Evolutionary conservation across 306 rosid genomes (phyloP), one percentile per base, ranked within the genome.

Genomic region (Castanea sativa): DNA sequence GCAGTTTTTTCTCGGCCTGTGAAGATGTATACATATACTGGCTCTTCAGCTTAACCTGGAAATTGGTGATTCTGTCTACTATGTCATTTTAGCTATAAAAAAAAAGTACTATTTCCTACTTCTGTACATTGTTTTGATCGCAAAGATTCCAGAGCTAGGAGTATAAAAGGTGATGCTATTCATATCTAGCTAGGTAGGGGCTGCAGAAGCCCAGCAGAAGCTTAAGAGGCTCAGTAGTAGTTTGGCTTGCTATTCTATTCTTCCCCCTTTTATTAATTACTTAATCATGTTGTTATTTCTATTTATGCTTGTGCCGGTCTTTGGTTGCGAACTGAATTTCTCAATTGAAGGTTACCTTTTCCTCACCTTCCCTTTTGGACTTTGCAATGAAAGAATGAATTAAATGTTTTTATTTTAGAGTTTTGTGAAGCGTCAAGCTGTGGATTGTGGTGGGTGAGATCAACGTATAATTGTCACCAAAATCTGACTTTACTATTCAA

Each of bases 21-120:
- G 71, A 89, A 84, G 88, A 85, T 84, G 89, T 87, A 88, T 86
- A 86, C 86, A 86, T 79, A 88, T 86, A 76, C 86, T 79, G 86
- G 88, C 85, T 82, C 70, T 80, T 76, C 71, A 71, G 87, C 88
- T 86, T 87, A 86, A 81, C 78, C 69, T 82, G 89, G 80, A 86
- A 85, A 87, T 51, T 55, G 73, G 85, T 78, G 80, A 76, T 76
- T 81, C 77, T 80, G 86, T 85, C 78, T 82, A 75, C 78, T 80
- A 69, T 84, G 79, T 82, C 86, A 70, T 90, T 79, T 80, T 87
- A 87, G 89, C 81, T 41, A 23, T 43, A 79, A 21, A 20, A 58
- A 57, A 56, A 18, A 20, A 14, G 45, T 63, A 38, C 65, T 60
- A 30, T 78, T 74, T 82, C 76, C 64, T 85, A 76, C 80, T 49